Conservation (phyloP, 176 grass and related monocot species). For the Bromus sterilis region DNA sequence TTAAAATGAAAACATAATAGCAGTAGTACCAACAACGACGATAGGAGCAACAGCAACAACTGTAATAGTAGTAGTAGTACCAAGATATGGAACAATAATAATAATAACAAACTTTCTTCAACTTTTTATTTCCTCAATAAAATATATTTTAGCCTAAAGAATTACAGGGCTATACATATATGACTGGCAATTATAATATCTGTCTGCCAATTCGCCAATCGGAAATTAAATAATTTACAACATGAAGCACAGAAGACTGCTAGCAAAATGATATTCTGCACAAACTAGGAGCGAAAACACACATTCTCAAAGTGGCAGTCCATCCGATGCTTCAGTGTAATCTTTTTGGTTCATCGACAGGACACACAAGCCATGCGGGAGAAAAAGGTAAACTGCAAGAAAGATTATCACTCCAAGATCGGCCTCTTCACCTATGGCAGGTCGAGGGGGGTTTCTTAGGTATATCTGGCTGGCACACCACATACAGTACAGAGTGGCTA, state of each 20-base stretch:
- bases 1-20: not conserved
- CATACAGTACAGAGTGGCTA: constrained; percentile 63
- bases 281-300: not conserved
- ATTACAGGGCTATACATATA: constrained; percentile 9
- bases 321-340: constrained; percentile 31
- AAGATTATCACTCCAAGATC: constrained; percentile 92
- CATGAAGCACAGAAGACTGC: constrained; percentile 13
- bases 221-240: constrained; percentile 26
- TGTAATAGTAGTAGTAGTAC: not conserved
- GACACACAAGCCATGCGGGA: constrained; percentile 66
- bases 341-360: constrained; percentile 75
- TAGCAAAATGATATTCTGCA: not conserved
- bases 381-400: constrained; percentile 70
- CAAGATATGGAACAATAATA: not conserved
- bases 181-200: not conserved
- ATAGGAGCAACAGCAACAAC: not conserved
- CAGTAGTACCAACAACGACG: too few species aligned
- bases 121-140: constrained; percentile 8
- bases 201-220: not conserved
- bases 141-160: not conserved
- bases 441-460: constrained; percentile 52
- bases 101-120: not conserved
- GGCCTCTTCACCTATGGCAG: constrained; percentile 92
- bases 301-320: constrained; percentile 39
- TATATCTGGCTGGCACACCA: constrained; percentile 94